Conservation (phyloP, 192 early-diverging fungal genomes). For the Mortierella alpina region DNA sequence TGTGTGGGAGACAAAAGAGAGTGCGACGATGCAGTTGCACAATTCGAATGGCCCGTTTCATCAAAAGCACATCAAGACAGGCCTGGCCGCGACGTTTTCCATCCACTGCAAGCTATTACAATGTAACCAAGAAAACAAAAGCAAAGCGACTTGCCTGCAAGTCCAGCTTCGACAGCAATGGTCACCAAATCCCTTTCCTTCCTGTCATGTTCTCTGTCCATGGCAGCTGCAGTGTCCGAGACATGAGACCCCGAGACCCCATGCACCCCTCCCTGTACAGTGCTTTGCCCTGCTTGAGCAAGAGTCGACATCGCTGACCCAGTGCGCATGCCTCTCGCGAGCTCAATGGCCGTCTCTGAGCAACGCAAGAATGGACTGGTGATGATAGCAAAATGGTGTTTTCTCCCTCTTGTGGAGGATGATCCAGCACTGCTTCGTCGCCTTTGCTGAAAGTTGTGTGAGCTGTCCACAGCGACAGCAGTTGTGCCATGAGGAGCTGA, state of each 20-base stretch:
- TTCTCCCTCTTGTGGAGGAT: constrained; percentile 1
- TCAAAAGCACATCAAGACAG: too few species aligned
- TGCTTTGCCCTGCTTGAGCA: too few species aligned
- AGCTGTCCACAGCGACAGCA: too few species aligned
- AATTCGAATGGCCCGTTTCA: too few species aligned
- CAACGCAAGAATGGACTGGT: constrained; percentile 52
- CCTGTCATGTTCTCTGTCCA: not conserved
- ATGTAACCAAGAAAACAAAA: not conserved
- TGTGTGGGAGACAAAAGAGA: too few species aligned
- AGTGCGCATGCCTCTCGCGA: constrained; percentile 41
- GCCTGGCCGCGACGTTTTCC: too few species aligned
- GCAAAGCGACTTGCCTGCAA: constrained; percentile 33
- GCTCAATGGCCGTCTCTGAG: constrained; percentile 49
- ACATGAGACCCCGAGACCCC: not conserved
- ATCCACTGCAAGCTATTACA: not conserved
- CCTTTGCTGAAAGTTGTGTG: not conserved
- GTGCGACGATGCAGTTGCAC: too few species aligned
- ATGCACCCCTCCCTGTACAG: too few species aligned
- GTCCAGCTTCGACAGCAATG: constrained; percentile 37
- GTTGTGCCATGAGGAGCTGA: too few species aligned
- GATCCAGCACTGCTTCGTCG: not conserved
- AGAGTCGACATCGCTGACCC: too few species aligned
- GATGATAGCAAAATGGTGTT: constrained; percentile 47
- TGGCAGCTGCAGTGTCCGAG: not conserved
- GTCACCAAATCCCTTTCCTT: constrained; percentile 28